A percentile compares a stretch with the other conserved stretches of the same genome.
phyloP scores from a whole-genome alignment of 192 early-diverging fungal species.

The Gamsiella multidivaricata region DNA sequence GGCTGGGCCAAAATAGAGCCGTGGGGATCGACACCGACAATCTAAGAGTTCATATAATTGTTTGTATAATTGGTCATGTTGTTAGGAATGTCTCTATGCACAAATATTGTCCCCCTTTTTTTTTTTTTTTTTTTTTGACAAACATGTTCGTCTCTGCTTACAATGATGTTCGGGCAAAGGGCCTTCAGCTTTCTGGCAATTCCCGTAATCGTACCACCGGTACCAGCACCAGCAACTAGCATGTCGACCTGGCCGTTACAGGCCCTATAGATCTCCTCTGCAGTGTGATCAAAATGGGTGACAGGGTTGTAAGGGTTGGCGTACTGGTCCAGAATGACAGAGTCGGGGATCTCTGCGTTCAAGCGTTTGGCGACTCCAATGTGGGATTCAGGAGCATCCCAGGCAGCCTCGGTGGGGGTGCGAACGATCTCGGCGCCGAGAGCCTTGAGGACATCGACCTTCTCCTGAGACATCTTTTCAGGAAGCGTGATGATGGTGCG shows the following conservation, averaged over 20 bases:
- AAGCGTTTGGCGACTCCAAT: constrained; percentile 96
- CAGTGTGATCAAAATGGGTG: constrained; percentile 95
- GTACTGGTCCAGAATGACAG: constrained; percentile 98
- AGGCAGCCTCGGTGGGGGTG: constrained; percentile 99
- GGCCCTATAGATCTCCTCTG: constrained; percentile 82
- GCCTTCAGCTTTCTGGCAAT: constrained; percentile 97
- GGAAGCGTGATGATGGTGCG: constrained; percentile 97
- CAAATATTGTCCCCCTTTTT: too few relatives aligned
- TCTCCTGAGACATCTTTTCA: constrained; percentile 99
- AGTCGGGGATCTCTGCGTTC: constrained; percentile 95
- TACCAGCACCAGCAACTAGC: constrained; percentile 95
- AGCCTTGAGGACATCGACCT: constrained; percentile 98
- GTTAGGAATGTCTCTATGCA: too few relatives aligned
- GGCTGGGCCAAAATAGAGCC: constrained; percentile 95
- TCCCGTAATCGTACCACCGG: constrained; percentile 97
- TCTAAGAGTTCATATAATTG: constrained; percentile 40
- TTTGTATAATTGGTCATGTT: too few relatives aligned
- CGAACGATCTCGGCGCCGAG: constrained; percentile 98
- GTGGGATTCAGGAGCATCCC: constrained; percentile 98
- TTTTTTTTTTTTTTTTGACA: background rate
- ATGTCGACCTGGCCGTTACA: constrained; percentile 95
- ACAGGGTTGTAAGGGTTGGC: constrained; percentile 96
- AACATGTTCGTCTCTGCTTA: constrained; percentile 7
- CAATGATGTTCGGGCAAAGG: constrained; percentile 79
- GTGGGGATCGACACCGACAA: constrained; percentile 95